Evolutionary conservation across 78 protist species (phyloP).

Genomic region (Ministeria vibrans): DNA sequence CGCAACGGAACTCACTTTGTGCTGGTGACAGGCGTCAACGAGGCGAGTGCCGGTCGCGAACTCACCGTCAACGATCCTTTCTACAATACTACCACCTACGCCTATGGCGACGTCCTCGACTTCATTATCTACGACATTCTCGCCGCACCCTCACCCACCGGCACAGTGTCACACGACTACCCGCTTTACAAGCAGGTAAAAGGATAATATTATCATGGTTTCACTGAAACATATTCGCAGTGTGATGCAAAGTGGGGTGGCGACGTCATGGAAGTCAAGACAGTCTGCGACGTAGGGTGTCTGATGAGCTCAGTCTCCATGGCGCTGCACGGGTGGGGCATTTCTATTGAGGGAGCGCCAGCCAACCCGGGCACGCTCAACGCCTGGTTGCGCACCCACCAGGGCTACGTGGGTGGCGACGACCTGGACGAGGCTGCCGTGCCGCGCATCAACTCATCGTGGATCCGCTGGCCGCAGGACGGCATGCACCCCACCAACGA

Average conservation of each 20-base stretch:
- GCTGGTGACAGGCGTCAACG: neutral
- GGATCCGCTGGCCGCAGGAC: neutral
- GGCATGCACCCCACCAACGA: conserved; percentile 6
- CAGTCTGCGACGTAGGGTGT: conserved; percentile 20
- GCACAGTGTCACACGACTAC: too few species aligned
- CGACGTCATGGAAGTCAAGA: neutral
- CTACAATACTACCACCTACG: neutral
- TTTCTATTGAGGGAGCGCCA: neutral
- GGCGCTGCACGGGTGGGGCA: neutral
- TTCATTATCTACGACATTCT: neutral
- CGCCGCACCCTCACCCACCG: too few species aligned
- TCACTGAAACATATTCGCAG: too few species aligned
- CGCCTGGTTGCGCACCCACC: neutral
- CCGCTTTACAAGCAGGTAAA: conserved; percentile 20
- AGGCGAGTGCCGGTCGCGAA: neutral
- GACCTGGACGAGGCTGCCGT: neutral
- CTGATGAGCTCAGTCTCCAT: conserved; percentile 14
- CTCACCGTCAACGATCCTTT: neutral
- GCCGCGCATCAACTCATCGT: neutral
- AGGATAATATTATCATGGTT: too few species aligned
- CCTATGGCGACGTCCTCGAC: neutral
- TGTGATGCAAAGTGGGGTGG: conserved; percentile 9
- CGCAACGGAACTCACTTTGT: conserved; percentile 20
- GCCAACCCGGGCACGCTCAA: conserved; percentile 13
- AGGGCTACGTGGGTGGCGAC: neutral